Base-by-base conservation (phyloP, 2,329 filamentous ascomycete species). In the Sclerotinia sclerotiorum region DNA sequence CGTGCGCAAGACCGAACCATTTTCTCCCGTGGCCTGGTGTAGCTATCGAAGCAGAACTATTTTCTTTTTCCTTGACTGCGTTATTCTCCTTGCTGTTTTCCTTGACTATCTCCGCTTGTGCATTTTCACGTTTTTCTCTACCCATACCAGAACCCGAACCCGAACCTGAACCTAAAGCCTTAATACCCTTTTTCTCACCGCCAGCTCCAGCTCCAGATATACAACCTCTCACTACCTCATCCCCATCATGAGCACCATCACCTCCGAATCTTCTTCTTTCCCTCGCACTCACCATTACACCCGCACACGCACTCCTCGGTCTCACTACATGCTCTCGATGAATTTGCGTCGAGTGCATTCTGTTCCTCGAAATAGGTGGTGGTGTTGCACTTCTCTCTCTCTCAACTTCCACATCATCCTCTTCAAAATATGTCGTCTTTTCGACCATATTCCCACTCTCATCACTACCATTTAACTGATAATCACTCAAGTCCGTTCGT, bases 301-400 rank as follows among this genome's bases (percentile, higher is more conserved):
- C 27, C 2, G 39, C 60, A 19, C 72, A 71, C 2, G 70, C 71
- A n/a, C 69, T 74, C 8, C 35, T 70, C 11, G 73, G 73, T 61
- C 73, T 67, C 6, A 19, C 21, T 7, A 32, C n/a, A 3, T 39
- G 48, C 7, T 69, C 67, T 21, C 39, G 56, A 27, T 46, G 56
- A 52, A 35, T 32, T 29, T 67, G 70, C 13, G 54, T 29, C 10
- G 51, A 44, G 44, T 29, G 24, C 6, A 56, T 65, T 46, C 72
- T 70, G 39, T 67, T 70, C 3, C 73, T 70, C 54, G 65, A 67
- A 35, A 77, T 76, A 6, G 75, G 75, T 0, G 75, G 75, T 5
- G 75, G 75, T 1, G 75, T 77, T 4, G 75, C 74, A 52, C 75
- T 69, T 5, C 69, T 70, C 11, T 67, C 57, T 11, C 73, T 72